Base-by-base conservation (phyloP, 768 basidiomycete genomes). In the Lactarius hengduanensis region DNA sequence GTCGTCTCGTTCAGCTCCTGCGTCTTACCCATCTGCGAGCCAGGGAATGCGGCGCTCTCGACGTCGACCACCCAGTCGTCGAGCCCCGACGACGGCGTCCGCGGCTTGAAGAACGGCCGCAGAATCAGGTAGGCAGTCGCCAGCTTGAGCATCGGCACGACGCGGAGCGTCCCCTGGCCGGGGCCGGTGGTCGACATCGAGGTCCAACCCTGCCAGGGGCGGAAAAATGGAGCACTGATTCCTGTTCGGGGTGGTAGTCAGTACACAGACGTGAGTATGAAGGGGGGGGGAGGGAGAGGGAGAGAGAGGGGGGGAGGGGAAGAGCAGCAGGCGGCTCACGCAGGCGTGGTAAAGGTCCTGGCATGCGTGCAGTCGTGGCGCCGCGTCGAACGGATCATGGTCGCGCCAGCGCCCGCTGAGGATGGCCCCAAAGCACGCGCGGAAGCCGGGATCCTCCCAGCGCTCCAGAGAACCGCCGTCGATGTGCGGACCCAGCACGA, bases 391-490 rank as follows among this genome's bases (percentile, higher is more conserved):
- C 4, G 88, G 84, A 73, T 91, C 87, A 71, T 91, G 88, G 47
- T 79, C 72, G 40, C 78, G 79, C 88, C 89, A 91, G 59, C 83
- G 77, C 0, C 88, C 87, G 32, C 73, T 74, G 56, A 91, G 78
- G 58, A 91, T 87, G 57, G 84, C 82, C 6, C 77, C 77, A 69
- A 88, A 91, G 72, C 85, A 89, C 5, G 76, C 77, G 59, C 86
- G 78, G 75, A 86, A 87, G 7, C 70, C 73, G 1, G 79, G 74
- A 74, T 91, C 87, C 75, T 89, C 86, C 88, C 87, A 89, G 15
- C 92, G 80, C 74, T 94, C 92, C 32, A 92, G 85, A 0, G 84
- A 76, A 9, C 90, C 90, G 8, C 91, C 91, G 84, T 78, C 72
- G 30, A 62, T 32, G 53, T 89, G 86, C 13, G 89, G 86, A 0